Base-by-base conservation (phyloP, 1,139 yeast species). In the Geotrichum australiense region DNA sequence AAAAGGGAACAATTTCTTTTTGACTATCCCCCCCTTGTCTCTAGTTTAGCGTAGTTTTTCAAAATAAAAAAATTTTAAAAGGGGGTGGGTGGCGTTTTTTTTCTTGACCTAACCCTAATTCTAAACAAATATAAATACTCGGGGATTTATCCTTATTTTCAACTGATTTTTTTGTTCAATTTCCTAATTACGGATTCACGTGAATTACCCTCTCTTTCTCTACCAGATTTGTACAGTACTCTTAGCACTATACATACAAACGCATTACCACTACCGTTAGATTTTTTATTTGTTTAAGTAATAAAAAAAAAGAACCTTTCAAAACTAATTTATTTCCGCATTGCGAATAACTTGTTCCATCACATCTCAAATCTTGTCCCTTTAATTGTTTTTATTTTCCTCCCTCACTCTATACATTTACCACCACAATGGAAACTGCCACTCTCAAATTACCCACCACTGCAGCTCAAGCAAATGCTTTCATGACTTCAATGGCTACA, bases 401-500 rank as follows among this genome's bases (percentile, higher is more conserved):
- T 26, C n/a, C n/a, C n/a, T n/a, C n/a, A 11, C 12, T 26, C 29
- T n/a, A 26, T 11, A 11, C 29, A 15, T 26, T 26, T 7, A 30
- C n/a, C 20, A 24, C 26, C 22, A 40, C 16, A 41, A 41, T 41
- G 44, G 44, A 41, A 31, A 29, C 44, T 27, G 37, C 41, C 8
- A 20, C 44, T n/a, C 40, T 41, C 28, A 41, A 41, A 51, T 73
- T 80, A 52, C 91, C 91, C 46, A 78, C 83, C 20, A 80, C 84
- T 24, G 86, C 91, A n/a, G 85, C 84, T 12, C 78, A 78, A 58
- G 91, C 91, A 10, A 77, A 76, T 59, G 82, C 78, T 32, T 82
- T 81, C 59, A 78, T 83, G 42, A 78, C 74, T 52, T 84, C 86
- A 20, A 62, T 66, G 57, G 60, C 59, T 14, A 19, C 35, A 14